Base-by-base conservation (phyloP, 306 rosid species). In the Hippophae tibetana region DNA sequence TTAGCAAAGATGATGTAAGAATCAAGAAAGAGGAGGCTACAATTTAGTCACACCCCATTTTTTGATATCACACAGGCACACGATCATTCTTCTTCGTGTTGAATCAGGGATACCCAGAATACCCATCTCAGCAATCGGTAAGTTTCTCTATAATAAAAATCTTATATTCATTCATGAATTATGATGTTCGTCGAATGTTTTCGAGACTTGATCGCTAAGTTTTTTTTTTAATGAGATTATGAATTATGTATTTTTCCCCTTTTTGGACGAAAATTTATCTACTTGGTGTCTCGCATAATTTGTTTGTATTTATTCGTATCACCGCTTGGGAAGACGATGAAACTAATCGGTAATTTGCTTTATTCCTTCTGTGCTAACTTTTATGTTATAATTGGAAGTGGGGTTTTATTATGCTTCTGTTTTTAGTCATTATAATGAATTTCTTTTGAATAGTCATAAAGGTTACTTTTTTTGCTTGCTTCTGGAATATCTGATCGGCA, bases 1-100 rank as follows among this genome's bases (percentile, higher is more conserved):
- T 41, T 60, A 43, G 70, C 63, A 43, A 10, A 14, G 57, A 52
- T 56, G 62, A 62, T 53, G 80, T 70, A 50, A 53, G 73, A 42
- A 52, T 40, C 55, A 66, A 43, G 60, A 38, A 62, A 62, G 45
- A 13, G 48, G 53, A 56, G 43, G 60, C 13, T 27, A 60, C 54
- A 56, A 46, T 26, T 14, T 42, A 42, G 43, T 52, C 41, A 10
- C 44, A 42, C 57, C 43, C 14, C 10, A 49, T 52, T 42, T 8
- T 65, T 42, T 8, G 12, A 63, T 54, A 62, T 55, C 48, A 52
- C 54, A 46, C 3, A 31, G 13, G 59, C 52, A 59, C 40, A 42
- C 53, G 66, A 61, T 69, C 67, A 41, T 13, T n/a, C 5, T 27
- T 27, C 7, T 38, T 5, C 43, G 13, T 42, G 52, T 40, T 3